phyloP scores from a whole-genome alignment of 306 rosid genomes.

The Abrus pulchellus region DNA sequence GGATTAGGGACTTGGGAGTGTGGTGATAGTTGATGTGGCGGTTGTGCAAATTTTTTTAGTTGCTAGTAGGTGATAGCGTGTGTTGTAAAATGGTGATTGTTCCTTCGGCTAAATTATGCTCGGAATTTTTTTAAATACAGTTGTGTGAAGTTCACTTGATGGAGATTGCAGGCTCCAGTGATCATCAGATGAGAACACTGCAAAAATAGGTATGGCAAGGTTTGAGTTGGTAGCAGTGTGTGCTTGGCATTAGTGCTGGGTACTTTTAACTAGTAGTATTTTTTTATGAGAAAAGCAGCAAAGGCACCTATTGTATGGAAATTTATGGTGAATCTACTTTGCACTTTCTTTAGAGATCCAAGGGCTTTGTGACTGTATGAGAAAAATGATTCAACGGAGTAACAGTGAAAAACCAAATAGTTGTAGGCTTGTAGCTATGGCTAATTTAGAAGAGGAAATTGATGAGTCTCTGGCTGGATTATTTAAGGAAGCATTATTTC shows the following conservation, averaged over 20 bases:
- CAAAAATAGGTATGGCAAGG: background rate
- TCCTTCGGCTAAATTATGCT: background rate
- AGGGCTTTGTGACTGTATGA: slow-evolving; percentile 15
- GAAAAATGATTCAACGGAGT: background rate
- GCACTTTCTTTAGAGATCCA: slow-evolving; percentile 13
- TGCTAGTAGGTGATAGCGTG: slow-evolving; percentile 6
- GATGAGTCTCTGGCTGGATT: background rate
- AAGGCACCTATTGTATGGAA: background rate
- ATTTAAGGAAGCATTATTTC: slow-evolving; percentile 4
- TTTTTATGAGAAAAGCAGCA: background rate
- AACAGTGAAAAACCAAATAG: background rate
- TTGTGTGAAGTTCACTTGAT: background rate
- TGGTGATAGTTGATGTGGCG: background rate
- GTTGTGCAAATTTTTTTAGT: slow-evolving; percentile 17
- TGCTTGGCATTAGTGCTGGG: background rate
- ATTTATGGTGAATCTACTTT: slow-evolving; percentile 18
- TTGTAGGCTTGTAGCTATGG: background rate
- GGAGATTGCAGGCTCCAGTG: background rate
- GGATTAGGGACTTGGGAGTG: background rate
- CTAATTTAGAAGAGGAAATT: background rate
- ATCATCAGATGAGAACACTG: background rate
- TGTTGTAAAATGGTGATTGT: slow-evolving; percentile 12
- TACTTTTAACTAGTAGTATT: slow-evolving; percentile 3
- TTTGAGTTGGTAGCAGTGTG: background rate
- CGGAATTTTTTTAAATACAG: background rate